Evolutionary conservation across 2,329 filamentous ascomycete genomes (phyloP), one percentile per base, ranked within the genome.

Genomic region (Aspergillus sp.): DNA sequence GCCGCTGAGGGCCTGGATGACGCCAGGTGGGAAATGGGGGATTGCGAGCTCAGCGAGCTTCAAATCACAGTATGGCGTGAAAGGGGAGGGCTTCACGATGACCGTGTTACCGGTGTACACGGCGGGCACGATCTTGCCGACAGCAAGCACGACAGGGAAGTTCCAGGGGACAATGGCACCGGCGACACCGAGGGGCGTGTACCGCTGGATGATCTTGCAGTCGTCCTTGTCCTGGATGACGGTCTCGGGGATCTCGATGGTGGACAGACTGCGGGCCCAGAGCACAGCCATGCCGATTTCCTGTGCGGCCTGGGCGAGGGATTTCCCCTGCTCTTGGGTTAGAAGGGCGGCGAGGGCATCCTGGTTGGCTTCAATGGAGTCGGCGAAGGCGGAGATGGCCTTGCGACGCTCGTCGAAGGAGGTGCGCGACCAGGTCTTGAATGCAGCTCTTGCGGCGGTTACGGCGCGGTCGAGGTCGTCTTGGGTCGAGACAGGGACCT

Each of bases 101-200:
- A 85, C 72, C n/a, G 75, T 72, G 66, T 83, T 83, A 24, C 81
- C 82, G 0, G 82, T 82, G 23, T 83, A 68, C 3, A 84, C 68
- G 0, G 81, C 76, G 0, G 79, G 74, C 5, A 72, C 74, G 37
- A 83, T 76, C 68, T 86, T 86, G 47, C 81, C 73, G 52, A 78
- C 76, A 12, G 77, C 75, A 21, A 78, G 59, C 19, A 73, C 51
- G 11, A 76, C 58, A 4, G 77, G 75, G 61, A 70, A 86, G 68
- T 87, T 87, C 84, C 85, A 87, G 1, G 84, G 84, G 23, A 82
- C 81, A 63, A 86, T 86, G 57, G 80, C 84, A 12, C 76, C 82
- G 2, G 79, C 64, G 14, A 78, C 73, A 4, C 76, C 75, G 2
- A 78, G 58, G 0, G 77, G 76, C 1, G 66, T 71, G 54, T 75